phyloP scores from a whole-genome alignment of 1,284 basidiomycete genomes.

The Pterula multifida region DNA sequence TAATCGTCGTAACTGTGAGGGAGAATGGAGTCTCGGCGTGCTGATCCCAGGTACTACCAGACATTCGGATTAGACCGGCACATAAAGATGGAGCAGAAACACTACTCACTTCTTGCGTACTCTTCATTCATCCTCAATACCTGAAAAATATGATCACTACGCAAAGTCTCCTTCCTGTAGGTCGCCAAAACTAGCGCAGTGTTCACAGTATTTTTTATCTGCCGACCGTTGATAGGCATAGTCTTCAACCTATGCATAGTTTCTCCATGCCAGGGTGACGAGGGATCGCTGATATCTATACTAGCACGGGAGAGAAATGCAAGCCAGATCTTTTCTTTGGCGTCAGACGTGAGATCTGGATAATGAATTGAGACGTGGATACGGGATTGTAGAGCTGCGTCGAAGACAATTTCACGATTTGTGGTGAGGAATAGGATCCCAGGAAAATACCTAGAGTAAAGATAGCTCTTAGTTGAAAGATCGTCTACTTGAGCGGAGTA shows the following conservation, averaged over 20 bases:
- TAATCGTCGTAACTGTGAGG: neutral
- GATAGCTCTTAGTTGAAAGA: no score
- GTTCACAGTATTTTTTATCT: neutral
- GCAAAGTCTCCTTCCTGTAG: neutral
- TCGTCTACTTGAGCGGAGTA: no score
- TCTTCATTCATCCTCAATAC: neutral
- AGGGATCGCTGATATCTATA: neutral
- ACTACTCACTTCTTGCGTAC: neutral
- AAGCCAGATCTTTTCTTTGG: conserved; percentile 16
- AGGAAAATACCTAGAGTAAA: neutral
- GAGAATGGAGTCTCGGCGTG: neutral
- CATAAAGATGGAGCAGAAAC: neutral
- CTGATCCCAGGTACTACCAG: neutral
- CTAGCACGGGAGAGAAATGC: conserved; percentile 10
- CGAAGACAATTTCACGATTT: neutral
- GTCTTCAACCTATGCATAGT: neutral
- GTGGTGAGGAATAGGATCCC: neutral
- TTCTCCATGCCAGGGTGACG: neutral
- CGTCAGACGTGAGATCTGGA: conserved; percentile 15
- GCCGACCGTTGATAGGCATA: neutral
- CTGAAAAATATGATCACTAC: neutral
- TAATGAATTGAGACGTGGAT: conserved; percentile 21
- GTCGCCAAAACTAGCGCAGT: neutral
- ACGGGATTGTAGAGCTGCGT: conserved; percentile 12
- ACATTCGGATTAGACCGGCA: neutral